Base-by-base conservation (phyloP, 768 basidiomycete species). In the Hericium coralloides region DNA sequence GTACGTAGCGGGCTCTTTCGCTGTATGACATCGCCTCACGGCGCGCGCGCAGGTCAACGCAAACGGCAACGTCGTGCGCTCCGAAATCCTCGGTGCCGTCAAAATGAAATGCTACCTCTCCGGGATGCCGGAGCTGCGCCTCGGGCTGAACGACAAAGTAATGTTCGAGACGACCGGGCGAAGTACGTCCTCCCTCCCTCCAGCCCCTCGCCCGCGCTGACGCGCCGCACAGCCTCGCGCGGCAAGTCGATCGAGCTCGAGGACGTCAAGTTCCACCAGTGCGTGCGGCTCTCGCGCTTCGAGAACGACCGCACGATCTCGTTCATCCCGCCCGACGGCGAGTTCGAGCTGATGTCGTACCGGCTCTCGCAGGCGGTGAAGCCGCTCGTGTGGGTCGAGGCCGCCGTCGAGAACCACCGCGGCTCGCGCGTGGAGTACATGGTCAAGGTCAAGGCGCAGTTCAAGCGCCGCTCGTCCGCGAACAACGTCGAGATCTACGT, bases 21-120 rank as follows among this genome's bases (percentile, higher is more conserved):
- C 6, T 31, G 6, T 9, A 6, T 9, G 4, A 4, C 31, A 1
- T 31, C 31, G 8, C 5, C 17, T 18, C 4, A 2, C 31, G 2
- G 17, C n/a, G 26, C 50, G 52, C 53, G 20, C 49, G 2, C 64
- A 95, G 93, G 94, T 98, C 53, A 99, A 99, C 66, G 87, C 95
- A 7, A 92, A 91, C 61, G 95, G 95, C 38, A 95, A 93, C 66
- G 97, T 99, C 37, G 92, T 98, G 15, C 86, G 97, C 49, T 94
- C 92, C 15, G 97, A 99, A 72, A 98, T 99, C 63, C 75, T 98
- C 2, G 97, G 97, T n/a, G 93, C 94, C 0, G 82, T 99, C 66
- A 98, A 99, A 80, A 98, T 98, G 97, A 98, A 98, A 72, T 98
- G 95, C 69, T 99, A 98, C 69, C 79, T 99, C 2, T 94, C 92